Evolutionary conservation across 2,329 filamentous ascomycete species (phyloP).

Genomic region (Fusarium vanettenii): DNA sequence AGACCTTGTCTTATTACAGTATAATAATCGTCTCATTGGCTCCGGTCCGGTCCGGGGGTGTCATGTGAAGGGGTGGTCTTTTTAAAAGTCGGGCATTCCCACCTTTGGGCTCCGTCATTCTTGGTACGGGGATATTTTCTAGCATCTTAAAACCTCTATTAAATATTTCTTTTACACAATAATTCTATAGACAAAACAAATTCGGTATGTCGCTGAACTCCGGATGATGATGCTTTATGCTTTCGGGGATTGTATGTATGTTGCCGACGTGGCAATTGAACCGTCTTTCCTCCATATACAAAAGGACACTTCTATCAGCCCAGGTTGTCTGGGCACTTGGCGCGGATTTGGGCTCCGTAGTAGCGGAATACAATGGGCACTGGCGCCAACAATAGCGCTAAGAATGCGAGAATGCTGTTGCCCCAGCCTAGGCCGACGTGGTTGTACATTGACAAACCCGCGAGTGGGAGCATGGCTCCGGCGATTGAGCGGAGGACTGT

Average conservation of each 20-base stretch:
- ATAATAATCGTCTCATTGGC: neutral
- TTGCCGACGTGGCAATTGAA: neutral
- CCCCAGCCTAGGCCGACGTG: constrained; percentile 60
- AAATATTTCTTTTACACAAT: neutral
- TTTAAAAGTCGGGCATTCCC: neutral
- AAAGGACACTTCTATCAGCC: neutral
- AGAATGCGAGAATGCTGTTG: constrained; percentile 57
- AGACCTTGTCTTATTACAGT: neutral
- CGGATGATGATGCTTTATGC: neutral
- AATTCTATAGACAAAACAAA: constrained; percentile 2
- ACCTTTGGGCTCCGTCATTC: neutral
- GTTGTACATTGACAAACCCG: constrained; percentile 58
- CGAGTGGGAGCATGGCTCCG: constrained; percentile 73
- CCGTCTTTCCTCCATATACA: neutral
- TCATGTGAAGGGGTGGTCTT: neutral
- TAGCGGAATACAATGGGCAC: constrained; percentile 35
- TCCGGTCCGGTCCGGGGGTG: neutral
- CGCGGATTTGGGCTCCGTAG: constrained; percentile 39
- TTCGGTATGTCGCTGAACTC: neutral
- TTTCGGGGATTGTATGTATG: neutral
- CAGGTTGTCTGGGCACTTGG: constrained; percentile 37
- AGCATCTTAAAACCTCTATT: neutral
- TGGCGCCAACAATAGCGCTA: constrained; percentile 48
- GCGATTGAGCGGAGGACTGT: constrained; percentile 63
- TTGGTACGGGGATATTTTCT: neutral